Percentiles rank a stretch among this genome's conserved stretches.
Conservation (phyloP, 1,284 basidiomycete genomes). For the Tremellales sp. region DNA sequence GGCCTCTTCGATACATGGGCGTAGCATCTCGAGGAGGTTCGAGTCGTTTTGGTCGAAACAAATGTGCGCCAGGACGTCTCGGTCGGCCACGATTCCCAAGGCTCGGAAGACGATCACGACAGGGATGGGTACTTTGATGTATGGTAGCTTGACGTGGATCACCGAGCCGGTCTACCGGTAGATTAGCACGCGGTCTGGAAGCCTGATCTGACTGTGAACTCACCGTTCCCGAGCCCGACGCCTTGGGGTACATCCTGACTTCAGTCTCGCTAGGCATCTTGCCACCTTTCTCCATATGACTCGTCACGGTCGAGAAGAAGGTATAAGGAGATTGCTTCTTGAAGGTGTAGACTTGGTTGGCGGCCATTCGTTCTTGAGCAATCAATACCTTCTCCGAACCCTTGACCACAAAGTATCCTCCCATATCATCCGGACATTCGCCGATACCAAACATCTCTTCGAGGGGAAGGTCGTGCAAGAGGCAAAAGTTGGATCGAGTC, state of each 20-base stretch:
- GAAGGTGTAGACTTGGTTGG: slow-evolving; percentile 99
- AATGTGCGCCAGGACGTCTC: slow-evolving; percentile 96
- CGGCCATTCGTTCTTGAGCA: slow-evolving; percentile 98
- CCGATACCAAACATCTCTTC: slow-evolving; percentile 83
- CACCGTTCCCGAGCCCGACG: slow-evolving; percentile 36
- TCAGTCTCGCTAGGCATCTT: slow-evolving; percentile 98
- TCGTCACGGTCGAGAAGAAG: slow-evolving; percentile 94
- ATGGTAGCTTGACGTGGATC: slow-evolving; percentile 95
- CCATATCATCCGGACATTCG: slow-evolving; percentile 95
- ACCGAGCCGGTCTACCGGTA: slow-evolving; percentile 80
- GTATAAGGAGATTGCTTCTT: slow-evolving; percentile 90
- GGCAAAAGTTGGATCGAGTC: slow-evolving; percentile 93
- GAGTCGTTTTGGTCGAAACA: slow-evolving; percentile 96
- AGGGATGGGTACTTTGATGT: slow-evolving; percentile 97
- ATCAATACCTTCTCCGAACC: slow-evolving; percentile 99
- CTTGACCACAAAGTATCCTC: slow-evolving; percentile 99
- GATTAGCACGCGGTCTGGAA: not conserved
- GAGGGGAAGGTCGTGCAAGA: slow-evolving; percentile 74
- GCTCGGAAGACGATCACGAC: slow-evolving; percentile 99
- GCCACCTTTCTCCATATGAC: slow-evolving; percentile 95
- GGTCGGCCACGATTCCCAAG: slow-evolving; percentile 94
- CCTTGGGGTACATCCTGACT: slow-evolving; percentile 91
- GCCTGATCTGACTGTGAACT: slow-evolving; percentile 3
- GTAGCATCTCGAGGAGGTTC: slow-evolving; percentile 96
- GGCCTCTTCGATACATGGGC: slow-evolving; percentile 97